Conservation (phyloP, 192 early-diverging fungal species). For the Rhizophagus clarus region DNA sequence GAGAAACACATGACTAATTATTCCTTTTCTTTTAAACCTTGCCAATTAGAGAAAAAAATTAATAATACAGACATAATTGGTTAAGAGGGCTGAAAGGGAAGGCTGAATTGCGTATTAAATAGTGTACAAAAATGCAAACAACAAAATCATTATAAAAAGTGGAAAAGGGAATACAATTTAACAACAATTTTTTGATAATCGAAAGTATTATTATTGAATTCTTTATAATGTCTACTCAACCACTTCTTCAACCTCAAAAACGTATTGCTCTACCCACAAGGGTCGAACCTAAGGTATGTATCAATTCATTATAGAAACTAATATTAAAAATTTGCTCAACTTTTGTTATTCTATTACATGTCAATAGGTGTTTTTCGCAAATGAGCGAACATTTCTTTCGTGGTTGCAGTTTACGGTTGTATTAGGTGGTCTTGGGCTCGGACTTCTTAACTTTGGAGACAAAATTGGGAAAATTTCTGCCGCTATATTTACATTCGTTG, state of each 20-base stretch:
- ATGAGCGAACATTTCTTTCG: constrained; percentile 90
- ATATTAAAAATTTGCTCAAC: neutral
- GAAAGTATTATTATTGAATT: neutral
- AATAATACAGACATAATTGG: neutral
- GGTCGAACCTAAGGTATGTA: constrained; percentile 77
- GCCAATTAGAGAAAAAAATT: neutral
- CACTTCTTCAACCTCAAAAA: constrained; percentile 51
- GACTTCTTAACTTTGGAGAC: constrained; percentile 84
- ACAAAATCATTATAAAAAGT: neutral
- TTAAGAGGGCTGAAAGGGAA: neutral
- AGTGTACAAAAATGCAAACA: neutral
- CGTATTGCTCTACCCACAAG: constrained; percentile 76
- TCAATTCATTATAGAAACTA: no score
- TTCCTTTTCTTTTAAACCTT: neutral
- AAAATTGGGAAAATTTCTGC: constrained; percentile 59
- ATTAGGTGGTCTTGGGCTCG: constrained; percentile 74
- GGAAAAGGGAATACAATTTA: neutral
- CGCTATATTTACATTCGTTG: constrained; percentile 56
- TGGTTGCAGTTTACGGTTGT: constrained; percentile 87
- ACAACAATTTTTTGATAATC: neutral
- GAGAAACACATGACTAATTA: neutral
- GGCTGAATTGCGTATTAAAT: neutral
- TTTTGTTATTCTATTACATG: neutral
- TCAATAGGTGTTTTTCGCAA: constrained; percentile 79
- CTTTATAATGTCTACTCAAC: constrained; percentile 19